These are phyloP conservation scores for Talaromyces borbonicus DNA, from an alignment of 495 filamentous ascomycete genomes.

Conservation along the genomic window DNA sequence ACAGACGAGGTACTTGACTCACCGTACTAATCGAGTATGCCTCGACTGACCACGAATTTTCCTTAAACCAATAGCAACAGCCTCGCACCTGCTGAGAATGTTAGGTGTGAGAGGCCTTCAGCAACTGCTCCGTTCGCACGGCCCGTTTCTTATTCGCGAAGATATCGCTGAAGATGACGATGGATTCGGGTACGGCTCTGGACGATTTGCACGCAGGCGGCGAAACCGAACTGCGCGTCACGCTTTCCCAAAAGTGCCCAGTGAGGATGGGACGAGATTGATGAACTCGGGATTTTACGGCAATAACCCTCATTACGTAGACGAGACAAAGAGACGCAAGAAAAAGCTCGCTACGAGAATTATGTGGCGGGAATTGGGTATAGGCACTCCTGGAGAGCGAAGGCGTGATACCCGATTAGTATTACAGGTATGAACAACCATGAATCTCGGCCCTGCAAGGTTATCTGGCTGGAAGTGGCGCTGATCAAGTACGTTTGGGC, in stretches of 20 bases:
- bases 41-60: conserved; percentile 6
- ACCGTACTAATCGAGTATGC: neutral
- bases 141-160: conserved; percentile 14
- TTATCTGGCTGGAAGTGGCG: neutral
- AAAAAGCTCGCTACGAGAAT: conserved; percentile 54
- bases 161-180: conserved; percentile 22
- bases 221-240: conserved; percentile 24
- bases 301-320: conserved; percentile 41
- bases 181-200: conserved; percentile 15
- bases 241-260: conserved; percentile 67
- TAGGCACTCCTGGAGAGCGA: conserved; percentile 40
- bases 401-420: conserved; percentile 52
- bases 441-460: neutral
- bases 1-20: conserved; percentile 13
- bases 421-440: conserved; percentile 42
- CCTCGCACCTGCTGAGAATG: conserved; percentile 25
- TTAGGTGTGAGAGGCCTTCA: conserved; percentile 28
- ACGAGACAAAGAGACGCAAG: conserved; percentile 43
- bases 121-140: conserved; percentile 27
- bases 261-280: conserved; percentile 59
- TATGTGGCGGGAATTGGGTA: conserved; percentile 71
- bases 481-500: conserved; percentile 8
- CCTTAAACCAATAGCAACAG: conserved; percentile 25
- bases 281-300: conserved; percentile 79
- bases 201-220: conserved; percentile 15